Evolutionary conservation across 768 basidiomycete species (phyloP).

Genomic region (Pilatotrama ljubarskyi): DNA sequence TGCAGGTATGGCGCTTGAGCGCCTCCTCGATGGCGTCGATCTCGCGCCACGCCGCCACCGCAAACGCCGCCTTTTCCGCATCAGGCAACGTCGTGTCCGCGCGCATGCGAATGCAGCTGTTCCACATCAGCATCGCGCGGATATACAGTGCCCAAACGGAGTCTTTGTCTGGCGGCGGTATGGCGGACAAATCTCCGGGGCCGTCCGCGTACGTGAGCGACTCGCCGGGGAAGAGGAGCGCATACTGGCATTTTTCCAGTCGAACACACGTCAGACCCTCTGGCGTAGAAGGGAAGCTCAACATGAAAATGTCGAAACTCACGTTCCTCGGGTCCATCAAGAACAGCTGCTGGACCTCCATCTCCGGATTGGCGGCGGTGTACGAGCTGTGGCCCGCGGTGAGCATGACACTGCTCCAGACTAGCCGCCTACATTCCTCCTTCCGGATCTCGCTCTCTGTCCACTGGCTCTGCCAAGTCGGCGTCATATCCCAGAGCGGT

Average conservation of each 20-base stretch:
- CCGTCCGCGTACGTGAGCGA: constrained; percentile 35
- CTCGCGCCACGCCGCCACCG: constrained; percentile 68
- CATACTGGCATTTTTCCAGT: constrained; percentile 46
- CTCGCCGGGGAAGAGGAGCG: constrained; percentile 78
- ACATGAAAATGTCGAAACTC: constrained; percentile 26
- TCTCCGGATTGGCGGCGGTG: constrained; percentile 43
- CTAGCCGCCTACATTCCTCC: constrained; percentile 70
- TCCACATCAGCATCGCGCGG: constrained; percentile 71
- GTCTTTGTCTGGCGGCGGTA: constrained; percentile 46
- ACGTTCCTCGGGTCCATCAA: constrained; percentile 66
- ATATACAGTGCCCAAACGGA: constrained; percentile 77
- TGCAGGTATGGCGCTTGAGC: constrained; percentile 64
- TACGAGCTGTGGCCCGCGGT: constrained; percentile 67
- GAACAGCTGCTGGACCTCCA: constrained; percentile 34
- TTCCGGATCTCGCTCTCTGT: constrained; percentile 57
- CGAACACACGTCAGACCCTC: not conserved
- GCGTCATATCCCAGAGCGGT: constrained; percentile 64
- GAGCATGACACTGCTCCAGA: constrained; percentile 70
- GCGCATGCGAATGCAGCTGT: constrained; percentile 66
- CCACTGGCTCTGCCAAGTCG: constrained; percentile 58
- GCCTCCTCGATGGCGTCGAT: constrained; percentile 65
- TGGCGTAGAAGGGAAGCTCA: not conserved
- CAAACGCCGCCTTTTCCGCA: constrained; percentile 59
- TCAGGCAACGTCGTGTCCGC: constrained; percentile 42
- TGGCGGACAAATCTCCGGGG: constrained; percentile 11